Conservation (phyloP, 371 early-diverging fungal species). For the Coemansia linderi region DNA sequence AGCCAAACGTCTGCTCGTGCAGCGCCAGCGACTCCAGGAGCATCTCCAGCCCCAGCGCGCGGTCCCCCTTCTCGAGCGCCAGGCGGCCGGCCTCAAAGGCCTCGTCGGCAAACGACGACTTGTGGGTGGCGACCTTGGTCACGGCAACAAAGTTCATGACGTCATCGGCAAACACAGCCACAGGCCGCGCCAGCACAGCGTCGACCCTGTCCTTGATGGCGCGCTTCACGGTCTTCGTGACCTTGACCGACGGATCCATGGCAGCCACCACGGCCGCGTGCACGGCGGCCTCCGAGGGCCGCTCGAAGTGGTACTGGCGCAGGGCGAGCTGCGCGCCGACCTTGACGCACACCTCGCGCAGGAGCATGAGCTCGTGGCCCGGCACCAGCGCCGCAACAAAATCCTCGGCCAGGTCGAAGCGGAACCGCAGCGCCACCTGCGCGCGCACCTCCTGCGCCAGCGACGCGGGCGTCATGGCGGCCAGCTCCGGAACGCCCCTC, state of each 20-base stretch:
- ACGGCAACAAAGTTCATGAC: conserved; percentile 80
- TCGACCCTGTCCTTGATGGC: conserved; percentile 32
- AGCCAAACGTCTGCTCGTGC: conserved; percentile 91
- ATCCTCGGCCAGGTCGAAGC: conserved; percentile 67
- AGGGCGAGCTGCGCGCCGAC: conserved; percentile 82
- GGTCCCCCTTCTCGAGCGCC: conserved; percentile 77
- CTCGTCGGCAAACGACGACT: conserved; percentile 82
- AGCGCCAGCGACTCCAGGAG: conserved; percentile 80
- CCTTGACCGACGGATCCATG: conserved; percentile 13
- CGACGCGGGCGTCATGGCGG: conserved; percentile 63
- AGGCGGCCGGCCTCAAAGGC: conserved; percentile 84
- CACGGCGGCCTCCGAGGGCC: conserved; percentile 57
- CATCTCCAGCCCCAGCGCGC: conserved; percentile 77
- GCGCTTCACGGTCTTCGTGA: conserved; percentile 39
- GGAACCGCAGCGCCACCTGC: conserved; percentile 74
- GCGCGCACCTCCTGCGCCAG: conserved; percentile 61
- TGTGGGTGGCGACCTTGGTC: conserved; percentile 72
- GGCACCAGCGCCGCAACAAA: conserved; percentile 55
- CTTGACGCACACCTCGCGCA: conserved; percentile 82
- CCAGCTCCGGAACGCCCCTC: conserved; percentile 56
- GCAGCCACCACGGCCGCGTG: conserved; percentile 34
- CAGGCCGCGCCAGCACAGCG: conserved; percentile 37
- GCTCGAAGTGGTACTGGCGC: conserved; percentile 68
- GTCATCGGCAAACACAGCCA: conserved; percentile 73
- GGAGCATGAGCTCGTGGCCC: conserved; percentile 64